Evolutionary conservation across 2,329 filamentous ascomycete species (phyloP).

Genomic region (Botrytis pseudocinerea): DNA sequence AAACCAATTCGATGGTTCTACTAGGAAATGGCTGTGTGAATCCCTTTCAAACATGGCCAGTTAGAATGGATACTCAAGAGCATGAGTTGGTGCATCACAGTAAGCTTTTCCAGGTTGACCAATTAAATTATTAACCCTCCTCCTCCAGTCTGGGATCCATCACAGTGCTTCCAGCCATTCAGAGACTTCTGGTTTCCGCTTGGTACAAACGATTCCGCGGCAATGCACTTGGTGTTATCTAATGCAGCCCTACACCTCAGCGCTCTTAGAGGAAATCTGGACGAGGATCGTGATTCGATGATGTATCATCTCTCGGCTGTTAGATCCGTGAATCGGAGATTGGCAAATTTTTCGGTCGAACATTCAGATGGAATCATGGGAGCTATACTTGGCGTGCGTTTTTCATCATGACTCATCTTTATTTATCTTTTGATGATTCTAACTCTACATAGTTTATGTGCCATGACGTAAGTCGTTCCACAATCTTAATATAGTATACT

Average conservation of each 20-base stretch:
- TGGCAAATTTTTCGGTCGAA: not conserved
- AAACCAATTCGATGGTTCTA: not conserved
- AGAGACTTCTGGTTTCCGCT: conserved; percentile 14
- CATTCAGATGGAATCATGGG: not conserved
- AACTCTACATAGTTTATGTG: conserved; percentile 13
- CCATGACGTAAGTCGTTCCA: conserved; percentile 9
- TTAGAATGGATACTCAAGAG: not conserved
- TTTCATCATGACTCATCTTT: not conserved
- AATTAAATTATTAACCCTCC: not conserved
- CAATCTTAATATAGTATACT: not conserved
- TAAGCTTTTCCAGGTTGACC: not conserved
- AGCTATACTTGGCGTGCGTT: conserved; percentile 15
- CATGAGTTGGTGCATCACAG: conserved; percentile 9
- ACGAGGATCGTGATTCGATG: not conserved
- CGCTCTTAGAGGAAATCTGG: not conserved
- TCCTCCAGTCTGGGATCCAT: not conserved
- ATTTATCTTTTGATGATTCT: not conserved
- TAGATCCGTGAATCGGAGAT: conserved; percentile 9
- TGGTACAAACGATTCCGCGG: not conserved
- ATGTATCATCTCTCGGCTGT: not conserved
- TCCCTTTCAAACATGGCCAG: conserved; percentile 8
- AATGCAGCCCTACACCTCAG: not conserved
- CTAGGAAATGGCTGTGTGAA: not conserved
- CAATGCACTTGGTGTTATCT: not conserved
- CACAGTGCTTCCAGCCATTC: conserved; percentile 4